phyloP scores from a whole-genome alignment of 2,329 filamentous ascomycete genomes.

The Clarireedia hainanense region DNA sequence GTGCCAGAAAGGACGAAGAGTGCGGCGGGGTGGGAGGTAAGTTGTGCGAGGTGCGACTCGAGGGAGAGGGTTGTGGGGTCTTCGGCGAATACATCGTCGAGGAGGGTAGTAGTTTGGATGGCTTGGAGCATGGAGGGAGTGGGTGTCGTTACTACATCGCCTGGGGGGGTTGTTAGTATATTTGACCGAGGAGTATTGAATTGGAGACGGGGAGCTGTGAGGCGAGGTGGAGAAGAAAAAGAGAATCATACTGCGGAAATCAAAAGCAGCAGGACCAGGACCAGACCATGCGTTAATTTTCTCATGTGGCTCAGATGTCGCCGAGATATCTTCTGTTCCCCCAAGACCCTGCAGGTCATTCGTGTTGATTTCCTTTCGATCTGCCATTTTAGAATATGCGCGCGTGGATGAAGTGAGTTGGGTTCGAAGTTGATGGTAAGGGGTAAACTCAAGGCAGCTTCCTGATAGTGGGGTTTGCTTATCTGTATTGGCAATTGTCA shows the following conservation, averaged over 20 bases:
- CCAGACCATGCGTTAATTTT: slow-evolving; percentile 25
- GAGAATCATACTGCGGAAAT: slow-evolving; percentile 27
- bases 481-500: background rate
- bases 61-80: slow-evolving; percentile 71
- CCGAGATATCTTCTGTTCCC: slow-evolving; percentile 11
- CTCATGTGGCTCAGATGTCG: slow-evolving; percentile 7
- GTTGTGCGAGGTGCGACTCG: slow-evolving; percentile 63
- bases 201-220: background rate
- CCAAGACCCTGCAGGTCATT: slow-evolving; percentile 11
- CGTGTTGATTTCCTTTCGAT: background rate
- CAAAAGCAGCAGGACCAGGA: slow-evolving; percentile 28
- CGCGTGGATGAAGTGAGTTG: background rate
- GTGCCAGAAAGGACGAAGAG: slow-evolving; percentile 84
- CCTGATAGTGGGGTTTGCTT: background rate
- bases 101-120: slow-evolving; percentile 63
- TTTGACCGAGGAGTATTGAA: background rate
- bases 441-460: background rate
- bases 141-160: slow-evolving; percentile 67
- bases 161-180: slow-evolving; percentile 29
- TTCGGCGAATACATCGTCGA: slow-evolving; percentile 79
- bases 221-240: background rate
- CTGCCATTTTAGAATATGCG: background rate
- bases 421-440: background rate
- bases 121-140: slow-evolving; percentile 75
- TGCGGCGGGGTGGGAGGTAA: slow-evolving; percentile 68